Base-by-base conservation (phyloP, 352 stramenopile genomes). In the Thalassiosira mediterranea region DNA sequence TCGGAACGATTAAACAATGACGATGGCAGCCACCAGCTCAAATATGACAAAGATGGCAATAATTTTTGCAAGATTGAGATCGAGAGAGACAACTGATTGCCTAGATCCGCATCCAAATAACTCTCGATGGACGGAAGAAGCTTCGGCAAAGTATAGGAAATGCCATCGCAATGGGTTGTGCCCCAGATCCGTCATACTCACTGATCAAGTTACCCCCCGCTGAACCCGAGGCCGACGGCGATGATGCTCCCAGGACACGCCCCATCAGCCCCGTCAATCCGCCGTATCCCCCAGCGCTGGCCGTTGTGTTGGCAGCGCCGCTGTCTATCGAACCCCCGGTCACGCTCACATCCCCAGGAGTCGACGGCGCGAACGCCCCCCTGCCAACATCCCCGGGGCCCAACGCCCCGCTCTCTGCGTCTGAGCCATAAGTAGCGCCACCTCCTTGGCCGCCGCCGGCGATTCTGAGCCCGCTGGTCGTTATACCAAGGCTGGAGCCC, bases 251-350 rank as follows among this genome's bases (percentile, higher is more conserved):
- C 44, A 82, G 57, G 28, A 82, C 73, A 51, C 73, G 56, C 11
- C 73, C 73, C 73, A 82, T 82, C 37, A 82, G 68, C 31, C 73
- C 73, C 11, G 65, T 74, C 3, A 82, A 38, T 28, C 73, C 73
- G 15, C 65, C 73, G 71, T 77, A 77, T 31, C 59, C 64, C 15
- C 62, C 51, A 28, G 32, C 29, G 48, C 44, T 37, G 80, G 52
- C 1, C 51, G 7, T 64, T 83, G 28, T 40, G 4, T 21, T 19
- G 15, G 58, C 54, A 4, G 54, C 54, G 34, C 25, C 17, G 17
- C 34, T 57, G 19, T 58, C 59, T 23, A 26, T 40, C 4, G 46
- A 56, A 28, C 59, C 21, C 28, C 37, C 44, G 15, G 60, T 26
- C 11, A 48, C 26, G 37, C 37, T 28, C 17, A 62, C 57, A 25